These are phyloP conservation scores for Penicillium bovifimosum DNA, from an alignment of 495 filamentous ascomycete genomes.

Conservation along the genomic window DNA sequence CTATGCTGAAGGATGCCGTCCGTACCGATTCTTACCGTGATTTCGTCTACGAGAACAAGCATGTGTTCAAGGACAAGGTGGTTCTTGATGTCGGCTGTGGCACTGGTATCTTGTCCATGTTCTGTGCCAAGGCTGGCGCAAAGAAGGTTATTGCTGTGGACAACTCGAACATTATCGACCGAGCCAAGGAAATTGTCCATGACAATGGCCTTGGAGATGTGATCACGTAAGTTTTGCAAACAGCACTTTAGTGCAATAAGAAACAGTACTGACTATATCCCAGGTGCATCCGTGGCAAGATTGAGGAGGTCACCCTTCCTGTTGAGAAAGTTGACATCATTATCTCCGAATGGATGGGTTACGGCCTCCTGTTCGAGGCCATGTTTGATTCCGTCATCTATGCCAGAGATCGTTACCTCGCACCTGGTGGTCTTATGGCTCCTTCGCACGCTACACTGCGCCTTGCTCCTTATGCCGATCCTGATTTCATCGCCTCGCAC, in stretches of 20 bases:
- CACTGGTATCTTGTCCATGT: slow-evolving; percentile 90
- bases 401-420: slow-evolving; percentile 79
- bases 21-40: slow-evolving; percentile 65
- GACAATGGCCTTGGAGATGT: slow-evolving; percentile 73
- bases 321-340: slow-evolving; percentile 88
- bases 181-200: slow-evolving; percentile 76
- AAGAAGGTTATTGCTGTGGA: slow-evolving; percentile 89
- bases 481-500: slow-evolving; percentile 65
- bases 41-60: slow-evolving; percentile 76
- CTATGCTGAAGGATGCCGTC: slow-evolving; percentile 76
- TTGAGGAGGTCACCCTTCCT: slow-evolving; percentile 80
- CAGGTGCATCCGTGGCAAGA: slow-evolving; percentile 74
- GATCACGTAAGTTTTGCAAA: slow-evolving; percentile 55
- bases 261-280: slow-evolving; percentile 8
- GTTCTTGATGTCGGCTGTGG: slow-evolving; percentile 93
- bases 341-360: slow-evolving; percentile 97
- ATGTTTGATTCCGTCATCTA: slow-evolving; percentile 94
- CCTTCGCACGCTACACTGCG: slow-evolving; percentile 85
- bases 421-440: slow-evolving; percentile 74
- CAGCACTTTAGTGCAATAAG: too few species aligned
- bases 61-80: slow-evolving; percentile 83
- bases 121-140: slow-evolving; percentile 84
- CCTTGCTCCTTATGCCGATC: slow-evolving; percentile 79
- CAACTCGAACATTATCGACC: slow-evolving; percentile 88
- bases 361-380: slow-evolving; percentile 85